A percentile compares a stretch with the other conserved stretches of the same genome.
Evolutionary conservation across 2,329 filamentous ascomycete genomes (phyloP).

Genomic region (Sodiomyces alkalinus): DNA sequence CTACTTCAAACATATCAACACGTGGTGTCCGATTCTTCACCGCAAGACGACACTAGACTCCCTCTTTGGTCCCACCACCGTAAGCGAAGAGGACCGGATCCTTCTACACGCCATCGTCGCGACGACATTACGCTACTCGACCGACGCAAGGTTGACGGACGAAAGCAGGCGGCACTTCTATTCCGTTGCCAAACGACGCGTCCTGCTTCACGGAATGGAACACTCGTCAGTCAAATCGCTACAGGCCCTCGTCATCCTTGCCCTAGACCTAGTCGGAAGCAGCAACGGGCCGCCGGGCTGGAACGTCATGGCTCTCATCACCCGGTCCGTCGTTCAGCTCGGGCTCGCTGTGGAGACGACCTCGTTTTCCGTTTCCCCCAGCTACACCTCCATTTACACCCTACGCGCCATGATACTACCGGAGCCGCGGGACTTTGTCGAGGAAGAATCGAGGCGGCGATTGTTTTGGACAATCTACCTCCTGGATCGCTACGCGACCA

Average conservation of each 20-base stretch:
- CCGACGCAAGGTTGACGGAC: conserved; percentile 57
- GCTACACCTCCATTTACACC: conserved; percentile 78
- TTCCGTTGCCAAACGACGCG: conserved; percentile 67
- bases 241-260: conserved; percentile 75
- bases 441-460: conserved; percentile 72
- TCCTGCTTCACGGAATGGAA: conserved; percentile 75
- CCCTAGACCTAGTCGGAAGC: conserved; percentile 69
- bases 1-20: conserved; percentile 69
- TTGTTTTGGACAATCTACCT: conserved; percentile 94
- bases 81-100: conserved; percentile 71
- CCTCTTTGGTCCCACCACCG: conserved; percentile 59
- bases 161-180: conserved; percentile 63
- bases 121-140: conserved; percentile 72
- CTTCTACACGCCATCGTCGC: conserved; percentile 80
- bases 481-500: conserved; percentile 77
- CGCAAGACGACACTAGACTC: conserved; percentile 67
- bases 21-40: conserved; percentile 84
- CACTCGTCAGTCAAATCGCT: conserved; percentile 80
- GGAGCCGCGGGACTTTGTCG: conserved; percentile 71
- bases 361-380: conserved; percentile 62
- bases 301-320: conserved; percentile 83
- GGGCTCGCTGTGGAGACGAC: conserved; percentile 73
- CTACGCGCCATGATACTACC: conserved; percentile 72
- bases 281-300: conserved; percentile 85
- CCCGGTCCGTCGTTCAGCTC: conserved; percentile 74